Percentiles rank a stretch among this genome's conserved stretches.
phyloP scores from a whole-genome alignment of 2,329 filamentous ascomycete species.

The Cercospora sp. region DNA sequence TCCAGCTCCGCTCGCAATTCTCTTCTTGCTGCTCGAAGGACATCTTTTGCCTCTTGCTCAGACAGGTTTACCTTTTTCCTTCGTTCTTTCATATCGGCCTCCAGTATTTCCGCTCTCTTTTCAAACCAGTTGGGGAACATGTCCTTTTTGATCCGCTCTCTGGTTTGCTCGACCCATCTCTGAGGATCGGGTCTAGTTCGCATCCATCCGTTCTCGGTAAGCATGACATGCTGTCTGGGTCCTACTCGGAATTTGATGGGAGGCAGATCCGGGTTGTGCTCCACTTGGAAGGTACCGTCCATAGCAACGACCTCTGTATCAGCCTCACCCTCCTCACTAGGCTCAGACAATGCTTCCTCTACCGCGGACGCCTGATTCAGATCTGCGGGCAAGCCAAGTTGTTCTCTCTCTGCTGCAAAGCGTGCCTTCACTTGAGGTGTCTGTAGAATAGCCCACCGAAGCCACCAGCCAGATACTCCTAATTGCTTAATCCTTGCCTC shows the following conservation, averaged over 20 bases:
- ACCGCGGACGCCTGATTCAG: slow-evolving; percentile 23
- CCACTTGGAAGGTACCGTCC: slow-evolving; percentile 34
- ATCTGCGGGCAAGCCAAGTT: slow-evolving; percentile 60
- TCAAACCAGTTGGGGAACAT: slow-evolving; percentile 19
- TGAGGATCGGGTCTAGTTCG: slow-evolving; percentile 28
- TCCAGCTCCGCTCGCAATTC: slow-evolving; percentile 9
- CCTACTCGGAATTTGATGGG: slow-evolving; percentile 37
- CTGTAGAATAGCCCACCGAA: slow-evolving; percentile 89
- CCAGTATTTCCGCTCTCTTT: slow-evolving; percentile 11
- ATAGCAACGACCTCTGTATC: slow-evolving; percentile 29
- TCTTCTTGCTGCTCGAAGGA: background rate
- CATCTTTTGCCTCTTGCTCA: background rate
- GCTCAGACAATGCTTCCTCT: slow-evolving; percentile 13
- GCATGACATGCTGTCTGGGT: slow-evolving; percentile 32
- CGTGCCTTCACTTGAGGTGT: slow-evolving; percentile 64
- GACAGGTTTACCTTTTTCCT: background rate
- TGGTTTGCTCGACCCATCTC: slow-evolving; percentile 19
- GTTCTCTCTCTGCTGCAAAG: slow-evolving; percentile 64
- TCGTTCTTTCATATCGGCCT: slow-evolving; percentile 9
- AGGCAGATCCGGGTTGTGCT: slow-evolving; percentile 28
- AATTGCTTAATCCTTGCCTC: slow-evolving; percentile 77
- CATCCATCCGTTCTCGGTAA: slow-evolving; percentile 36
- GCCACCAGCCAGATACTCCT: slow-evolving; percentile 83
- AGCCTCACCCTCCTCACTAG: slow-evolving; percentile 19
- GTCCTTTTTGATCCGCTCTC: slow-evolving; percentile 30